Evolutionary conservation across 1,139 yeast genomes (phyloP).

Genomic region (Blastobotrys malaysiensis): DNA sequence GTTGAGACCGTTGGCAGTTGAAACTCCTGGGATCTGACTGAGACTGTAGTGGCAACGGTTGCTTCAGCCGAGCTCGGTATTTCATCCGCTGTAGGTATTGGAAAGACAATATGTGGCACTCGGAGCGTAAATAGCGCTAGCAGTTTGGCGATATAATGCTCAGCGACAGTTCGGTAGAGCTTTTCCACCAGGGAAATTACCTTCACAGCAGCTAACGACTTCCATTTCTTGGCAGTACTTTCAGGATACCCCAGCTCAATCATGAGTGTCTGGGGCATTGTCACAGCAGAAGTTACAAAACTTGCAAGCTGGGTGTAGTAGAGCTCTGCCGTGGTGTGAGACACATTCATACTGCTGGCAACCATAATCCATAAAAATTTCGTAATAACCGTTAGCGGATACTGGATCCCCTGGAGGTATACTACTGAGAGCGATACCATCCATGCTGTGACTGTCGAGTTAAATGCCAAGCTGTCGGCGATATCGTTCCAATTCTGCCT

Average conservation of each 20-base stretch:
- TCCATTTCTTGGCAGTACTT: background rate
- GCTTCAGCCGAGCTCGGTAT: background rate
- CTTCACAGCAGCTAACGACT: background rate
- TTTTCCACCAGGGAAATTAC: background rate
- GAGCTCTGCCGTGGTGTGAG: background rate
- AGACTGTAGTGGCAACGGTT: background rate
- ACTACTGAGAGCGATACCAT: background rate
- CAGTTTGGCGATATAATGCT: background rate
- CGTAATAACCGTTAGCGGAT: background rate
- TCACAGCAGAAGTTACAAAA: background rate
- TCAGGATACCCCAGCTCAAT: background rate
- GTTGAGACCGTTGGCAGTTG: background rate
- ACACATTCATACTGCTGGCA: background rate
- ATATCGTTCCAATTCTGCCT: background rate
- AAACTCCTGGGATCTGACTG: background rate
- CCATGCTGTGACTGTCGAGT: background rate
- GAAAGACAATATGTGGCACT: background rate
- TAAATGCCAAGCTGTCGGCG: background rate
- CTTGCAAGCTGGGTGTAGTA: background rate
- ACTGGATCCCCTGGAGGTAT: background rate
- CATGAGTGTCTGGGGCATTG: background rate
- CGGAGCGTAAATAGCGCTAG: background rate
- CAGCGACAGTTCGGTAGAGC: background rate
- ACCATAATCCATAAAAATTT: background rate
- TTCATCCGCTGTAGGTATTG: background rate